Base-by-base conservation (phyloP, 768 basidiomycete species). In the Leccinum fibrillosum region DNA sequence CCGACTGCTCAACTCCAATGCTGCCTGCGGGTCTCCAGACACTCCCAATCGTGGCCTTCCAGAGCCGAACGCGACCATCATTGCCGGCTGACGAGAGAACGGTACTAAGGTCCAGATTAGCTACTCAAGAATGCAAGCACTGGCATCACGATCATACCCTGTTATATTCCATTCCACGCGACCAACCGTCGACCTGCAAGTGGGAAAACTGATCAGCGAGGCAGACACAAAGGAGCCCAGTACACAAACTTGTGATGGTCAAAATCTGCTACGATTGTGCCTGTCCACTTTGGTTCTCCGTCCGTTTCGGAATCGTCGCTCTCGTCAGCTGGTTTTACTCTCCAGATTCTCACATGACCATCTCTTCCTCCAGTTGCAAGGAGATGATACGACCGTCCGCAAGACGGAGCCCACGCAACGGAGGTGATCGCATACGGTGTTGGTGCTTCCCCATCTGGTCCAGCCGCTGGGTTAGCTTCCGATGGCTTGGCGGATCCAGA, bases 111-210 rank as follows among this genome's bases (percentile, higher is more conserved):
- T 21, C n/a, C 30, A 17, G 28, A 35, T 60, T 10, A 63, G 45
- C 39, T 52, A 48, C 34, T 54, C 49, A 51, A 45, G 11, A 39
- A 59, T 21, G 15, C 15, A 25, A 39, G 19, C 21, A 13, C 51
- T 32, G n/a, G n/a, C 13, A 30, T 53, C 39, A 23, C 37, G 34
- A 30, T 39, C 59, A 65, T 73, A 91, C 89, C 90, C 90, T 34
- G 88, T 90, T 51, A 94, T 86, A 69, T 96, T 96, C 93, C 96
- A 98, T 69, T 95, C 94, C 0, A 99, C 94, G 64, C 88, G 80
- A 2, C 88, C 88, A 10, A 95, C 83, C 4, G 87, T 81, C 0
- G 88, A 86, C 61, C 89, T 90, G 59, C 21, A 61, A 49, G 3
- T 15, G 47, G 19, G 12, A 12, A 5, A 23, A 9, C 8, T 15